Evolutionary conservation across 2,329 filamentous ascomycete genomes (phyloP).

Genomic region (Scedosporium apiospermum): DNA sequence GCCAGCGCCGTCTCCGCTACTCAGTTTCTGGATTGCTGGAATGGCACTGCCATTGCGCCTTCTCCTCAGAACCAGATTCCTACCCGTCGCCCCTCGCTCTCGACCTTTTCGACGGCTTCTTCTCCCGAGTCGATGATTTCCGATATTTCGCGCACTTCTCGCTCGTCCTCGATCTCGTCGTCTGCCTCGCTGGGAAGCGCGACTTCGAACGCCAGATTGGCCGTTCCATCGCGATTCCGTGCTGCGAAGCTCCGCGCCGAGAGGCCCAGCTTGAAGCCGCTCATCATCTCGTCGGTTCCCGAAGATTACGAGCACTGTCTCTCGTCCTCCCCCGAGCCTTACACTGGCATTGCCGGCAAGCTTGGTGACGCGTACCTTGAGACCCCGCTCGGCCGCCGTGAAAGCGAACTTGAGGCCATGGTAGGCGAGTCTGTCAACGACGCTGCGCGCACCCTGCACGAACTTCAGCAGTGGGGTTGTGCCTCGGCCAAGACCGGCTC

Average conservation of each 20-base stretch:
- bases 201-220: slow-evolving; percentile 41
- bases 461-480: slow-evolving; percentile 34
- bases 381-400: slow-evolving; percentile 34
- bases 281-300: slow-evolving; percentile 47
- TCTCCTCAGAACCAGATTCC: slow-evolving; percentile 42
- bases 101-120: slow-evolving; percentile 52
- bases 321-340: slow-evolving; percentile 48
- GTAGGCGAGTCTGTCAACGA: slow-evolving; percentile 28
- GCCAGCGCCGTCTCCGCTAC: slow-evolving; percentile 33
- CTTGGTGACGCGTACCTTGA: slow-evolving; percentile 39
- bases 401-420: slow-evolving; percentile 35
- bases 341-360: slow-evolving; percentile 42
- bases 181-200: slow-evolving; percentile 51
- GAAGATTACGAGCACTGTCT: slow-evolving; percentile 43
- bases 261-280: slow-evolving; percentile 41
- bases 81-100: slow-evolving; percentile 51
- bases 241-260: slow-evolving; percentile 49
- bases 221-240: slow-evolving; percentile 55
- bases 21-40: slow-evolving; percentile 45
- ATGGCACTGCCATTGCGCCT: slow-evolving; percentile 29
- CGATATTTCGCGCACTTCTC: slow-evolving; percentile 50
- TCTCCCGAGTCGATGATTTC: slow-evolving; percentile 61
- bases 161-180: slow-evolving; percentile 56
- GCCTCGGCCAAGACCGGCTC: slow-evolving; percentile 24
- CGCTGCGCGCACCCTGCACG: slow-evolving; percentile 49